These are phyloP conservation scores for Tympanopsis confertula DNA, from an alignment of 2,329 filamentous ascomycete genomes.

Conservation along the genomic window DNA sequence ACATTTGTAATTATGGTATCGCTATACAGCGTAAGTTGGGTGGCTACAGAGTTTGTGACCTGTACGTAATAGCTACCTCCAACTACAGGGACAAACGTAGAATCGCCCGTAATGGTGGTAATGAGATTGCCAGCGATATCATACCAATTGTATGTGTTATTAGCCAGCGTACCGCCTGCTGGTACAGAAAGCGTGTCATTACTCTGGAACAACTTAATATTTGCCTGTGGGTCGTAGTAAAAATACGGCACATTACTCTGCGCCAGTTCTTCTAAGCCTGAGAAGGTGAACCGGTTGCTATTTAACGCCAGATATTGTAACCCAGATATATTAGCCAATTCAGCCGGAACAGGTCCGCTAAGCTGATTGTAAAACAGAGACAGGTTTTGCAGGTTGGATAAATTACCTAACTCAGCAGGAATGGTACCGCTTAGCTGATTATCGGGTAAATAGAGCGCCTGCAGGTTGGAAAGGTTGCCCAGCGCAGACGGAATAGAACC, in stretches of 20 bases:
- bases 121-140: not conserved
- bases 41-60: not conserved
- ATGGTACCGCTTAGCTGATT: not conserved
- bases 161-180: not conserved
- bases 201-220: not conserved
- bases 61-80: not conserved
- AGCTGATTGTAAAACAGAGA: not conserved
- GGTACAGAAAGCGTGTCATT: not conserved
- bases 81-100: not conserved
- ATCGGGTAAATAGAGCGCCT: not conserved
- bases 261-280: not conserved
- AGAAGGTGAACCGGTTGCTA: not conserved
- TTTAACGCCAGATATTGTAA: not conserved
- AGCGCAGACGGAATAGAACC: too few species aligned
- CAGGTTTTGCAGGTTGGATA: not conserved
- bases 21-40: not conserved
- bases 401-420: too few species aligned
- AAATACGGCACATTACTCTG: not conserved
- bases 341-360: too few species aligned
- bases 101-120: not conserved
- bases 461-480: not conserved
- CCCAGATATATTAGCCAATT: too few species aligned
- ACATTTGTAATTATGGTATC: not conserved
- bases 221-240: not conserved
- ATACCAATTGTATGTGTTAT: not conserved